Percentiles rank a stretch among this genome's conserved stretches.
Conservation (phyloP, 495 filamentous ascomycete species). For the Penicillium verhagenii region DNA sequence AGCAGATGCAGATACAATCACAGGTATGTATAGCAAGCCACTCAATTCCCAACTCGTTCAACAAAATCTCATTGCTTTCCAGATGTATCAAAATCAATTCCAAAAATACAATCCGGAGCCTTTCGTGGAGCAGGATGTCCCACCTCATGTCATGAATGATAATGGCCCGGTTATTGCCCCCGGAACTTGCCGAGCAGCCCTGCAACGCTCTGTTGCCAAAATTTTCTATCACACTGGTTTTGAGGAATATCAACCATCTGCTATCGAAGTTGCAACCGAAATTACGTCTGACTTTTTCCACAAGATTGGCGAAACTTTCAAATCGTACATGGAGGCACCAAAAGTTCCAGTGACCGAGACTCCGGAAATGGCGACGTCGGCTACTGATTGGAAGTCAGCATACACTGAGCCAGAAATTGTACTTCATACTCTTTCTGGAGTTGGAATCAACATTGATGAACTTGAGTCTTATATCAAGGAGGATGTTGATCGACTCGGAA, state of each 20-base stretch:
- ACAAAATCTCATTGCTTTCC: constrained; percentile 8
- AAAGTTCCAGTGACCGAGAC: constrained; percentile 55
- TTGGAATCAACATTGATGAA: constrained; percentile 75
- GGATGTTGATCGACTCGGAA: constrained; percentile 83
- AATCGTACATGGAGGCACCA: constrained; percentile 77
- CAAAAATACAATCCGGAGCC: constrained; percentile 94
- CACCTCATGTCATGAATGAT: constrained; percentile 81
- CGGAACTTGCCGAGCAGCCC: constrained; percentile 71
- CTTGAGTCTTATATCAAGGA: constrained; percentile 90
- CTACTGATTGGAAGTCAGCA: constrained; percentile 55
- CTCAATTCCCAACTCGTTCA: background rate
- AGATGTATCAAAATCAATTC: constrained; percentile 98
- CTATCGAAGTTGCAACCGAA: constrained; percentile 86
- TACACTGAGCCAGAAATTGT: constrained; percentile 82
- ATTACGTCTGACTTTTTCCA: constrained; percentile 86
- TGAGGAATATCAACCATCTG: constrained; percentile 94
- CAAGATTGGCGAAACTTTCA: constrained; percentile 75
- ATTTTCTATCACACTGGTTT: constrained; percentile 97
- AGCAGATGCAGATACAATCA: constrained; percentile 98
- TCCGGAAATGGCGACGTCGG: constrained; percentile 25
- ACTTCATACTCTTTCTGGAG: constrained; percentile 77
- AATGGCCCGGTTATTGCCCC: constrained; percentile 83
- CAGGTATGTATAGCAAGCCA: constrained; percentile 59
- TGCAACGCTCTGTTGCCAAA: constrained; percentile 89
- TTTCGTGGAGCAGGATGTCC: constrained; percentile 80